Base-by-base conservation (phyloP, 495 filamentous ascomycete species). In the Stereocaulon alpinum region DNA sequence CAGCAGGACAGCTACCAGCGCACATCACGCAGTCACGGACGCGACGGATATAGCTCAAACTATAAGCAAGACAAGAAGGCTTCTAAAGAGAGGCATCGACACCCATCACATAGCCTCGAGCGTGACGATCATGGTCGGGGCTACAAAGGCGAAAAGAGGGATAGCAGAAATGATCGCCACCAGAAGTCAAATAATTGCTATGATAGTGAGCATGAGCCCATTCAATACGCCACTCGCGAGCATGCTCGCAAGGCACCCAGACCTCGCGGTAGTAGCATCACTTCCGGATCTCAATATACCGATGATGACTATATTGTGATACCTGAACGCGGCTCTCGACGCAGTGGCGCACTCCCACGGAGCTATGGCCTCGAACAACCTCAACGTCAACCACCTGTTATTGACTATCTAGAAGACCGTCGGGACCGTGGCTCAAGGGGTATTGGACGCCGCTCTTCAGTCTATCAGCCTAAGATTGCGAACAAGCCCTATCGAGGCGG, bases 181-280 rank as follows among this genome's bases (percentile, higher is more conserved):
- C 29, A 37, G 30, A 29, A 18, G 30, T n/a, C n/a, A 52, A 20
- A 5, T 29, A 14, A 27, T 37, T 12, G 7, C 34, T 37, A 52
- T 37, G 17, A 29, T 14, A 20, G 41, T 42, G 22, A 32, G 34
- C 45, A 22, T 42, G 56, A 51, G 6, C 11, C 18, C 24, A n/a
- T 24, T 24, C 45, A 20, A 43, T 30, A 4, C 22, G 40, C 48
- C 15, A 49, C 45, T 32, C 56, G 56, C 2, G 56, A 58, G 34
- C 56, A 58, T 40, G 48, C 11, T 29, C 56, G 56, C 12, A 58
- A 58, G 40, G 45, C 29, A 20, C 56, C 56, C 22, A 12, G 6
- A 15, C 17, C 17, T 52, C 49, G 30, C n/a, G 29, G 30, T 52
- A 27, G 49, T 18, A 37, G 30, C 17, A 18, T 15, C 9, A 52